A percentile compares a stretch with the other conserved stretches of the same genome.
Conservation (phyloP, 179 eudicot genomes). For the Spergularia azorica region DNA sequence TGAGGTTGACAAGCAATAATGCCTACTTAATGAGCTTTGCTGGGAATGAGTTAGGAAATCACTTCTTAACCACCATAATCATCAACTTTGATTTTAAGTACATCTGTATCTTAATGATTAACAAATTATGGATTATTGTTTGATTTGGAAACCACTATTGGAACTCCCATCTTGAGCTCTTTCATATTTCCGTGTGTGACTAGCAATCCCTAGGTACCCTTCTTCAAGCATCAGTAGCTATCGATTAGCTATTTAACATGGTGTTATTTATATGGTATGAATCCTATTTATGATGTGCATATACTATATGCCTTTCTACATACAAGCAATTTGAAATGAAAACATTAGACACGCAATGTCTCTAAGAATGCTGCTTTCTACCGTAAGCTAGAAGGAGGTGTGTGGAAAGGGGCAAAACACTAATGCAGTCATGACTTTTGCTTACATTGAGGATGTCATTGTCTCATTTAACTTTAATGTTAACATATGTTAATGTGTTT, state of each 20-base stretch:
- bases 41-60: conserved; percentile 20
- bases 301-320: not conserved
- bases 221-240: too few species aligned
- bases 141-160: not conserved
- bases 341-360: not conserved
- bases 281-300: too few species aligned
- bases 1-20: conserved; percentile 7
- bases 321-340: not conserved
- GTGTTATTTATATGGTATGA: not conserved
- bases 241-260: not conserved
- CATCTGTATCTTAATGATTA: not conserved
- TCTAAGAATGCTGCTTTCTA: not conserved
- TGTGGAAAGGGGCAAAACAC: not conserved
- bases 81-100: not conserved
- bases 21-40: conserved; percentile 10
- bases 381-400: not conserved
- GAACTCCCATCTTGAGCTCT: not conserved
- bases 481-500: not conserved
- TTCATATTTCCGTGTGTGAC: too few species aligned
- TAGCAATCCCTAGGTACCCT: too few species aligned
- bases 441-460: not conserved
- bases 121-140: not conserved
- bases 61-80: not conserved
- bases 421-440: not conserved
- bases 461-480: not conserved